phyloP scores from a whole-genome alignment of 768 basidiomycete species.

The Sporobolomyces phaffii region DNA sequence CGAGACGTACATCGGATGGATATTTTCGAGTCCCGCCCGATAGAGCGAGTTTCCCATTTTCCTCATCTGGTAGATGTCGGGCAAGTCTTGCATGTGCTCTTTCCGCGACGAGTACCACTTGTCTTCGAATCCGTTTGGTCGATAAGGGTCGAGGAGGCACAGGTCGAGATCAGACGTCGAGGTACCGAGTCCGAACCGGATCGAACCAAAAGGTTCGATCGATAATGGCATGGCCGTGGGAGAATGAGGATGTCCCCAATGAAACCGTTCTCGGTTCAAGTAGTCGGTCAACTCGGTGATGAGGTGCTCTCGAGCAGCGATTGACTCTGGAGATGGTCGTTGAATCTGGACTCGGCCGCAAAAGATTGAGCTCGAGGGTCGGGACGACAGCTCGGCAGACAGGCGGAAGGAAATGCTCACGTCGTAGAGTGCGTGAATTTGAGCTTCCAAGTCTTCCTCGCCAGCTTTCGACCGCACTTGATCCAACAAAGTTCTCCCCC shows the following conservation, averaged over 20 bases:
- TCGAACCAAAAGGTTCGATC: slow-evolving; percentile 39
- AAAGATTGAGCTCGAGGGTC: too few relatives aligned
- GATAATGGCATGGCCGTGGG: slow-evolving; percentile 7
- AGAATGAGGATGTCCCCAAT: slow-evolving; percentile 31
- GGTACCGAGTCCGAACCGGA: slow-evolving; percentile 39
- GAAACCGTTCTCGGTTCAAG: slow-evolving; percentile 29
- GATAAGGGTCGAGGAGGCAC: slow-evolving; percentile 40
- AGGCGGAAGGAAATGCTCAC: too few relatives aligned
- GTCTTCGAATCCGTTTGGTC: slow-evolving; percentile 39
- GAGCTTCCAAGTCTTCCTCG: slow-evolving; percentile 8
- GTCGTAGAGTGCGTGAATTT: slow-evolving; percentile 27
- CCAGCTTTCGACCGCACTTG: slow-evolving; percentile 2
- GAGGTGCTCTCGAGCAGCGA: slow-evolving; percentile 31
- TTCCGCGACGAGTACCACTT: slow-evolving; percentile 22
- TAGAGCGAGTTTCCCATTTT: slow-evolving; percentile 9
- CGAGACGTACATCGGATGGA: slow-evolving; percentile 24
- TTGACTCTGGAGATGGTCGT: slow-evolving; percentile 17
- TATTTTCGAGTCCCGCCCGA: slow-evolving; percentile 14
- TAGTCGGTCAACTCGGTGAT: slow-evolving; percentile 20
- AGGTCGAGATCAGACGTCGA: slow-evolving; percentile 40
- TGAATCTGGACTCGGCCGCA: slow-evolving; percentile 21
- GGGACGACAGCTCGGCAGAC: too few relatives aligned
- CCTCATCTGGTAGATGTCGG: slow-evolving; percentile 38
- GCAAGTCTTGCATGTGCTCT: slow-evolving; percentile 5
- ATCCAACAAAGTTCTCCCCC: neutral